These are phyloP conservation scores for Cryptococcus amylolentus DNA, from an alignment of 1,284 basidiomycete species.

Conservation along the genomic window DNA sequence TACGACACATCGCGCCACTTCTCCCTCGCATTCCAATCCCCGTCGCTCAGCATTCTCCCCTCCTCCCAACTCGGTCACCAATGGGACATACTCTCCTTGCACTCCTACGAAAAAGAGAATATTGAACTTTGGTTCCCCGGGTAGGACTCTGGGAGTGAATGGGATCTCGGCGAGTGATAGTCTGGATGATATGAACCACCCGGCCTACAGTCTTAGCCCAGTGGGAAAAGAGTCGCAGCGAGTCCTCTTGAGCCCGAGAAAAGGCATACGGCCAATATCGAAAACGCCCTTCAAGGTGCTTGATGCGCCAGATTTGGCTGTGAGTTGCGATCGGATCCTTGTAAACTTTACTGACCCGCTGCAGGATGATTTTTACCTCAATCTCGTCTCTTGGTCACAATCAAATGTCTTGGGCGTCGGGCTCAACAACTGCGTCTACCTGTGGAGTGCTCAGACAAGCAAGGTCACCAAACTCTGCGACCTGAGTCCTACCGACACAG, in stretches of 20 bases:
- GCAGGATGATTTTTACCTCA: conserved; percentile 93
- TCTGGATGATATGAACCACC: conserved; percentile 62
- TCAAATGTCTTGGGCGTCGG: conserved; percentile 94
- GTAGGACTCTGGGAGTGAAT: conserved; percentile 19
- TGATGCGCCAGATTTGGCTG: conserved; percentile 89
- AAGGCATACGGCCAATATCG: conserved; percentile 75
- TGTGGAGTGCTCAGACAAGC: conserved; percentile 94
- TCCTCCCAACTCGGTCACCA: conserved; percentile 22
- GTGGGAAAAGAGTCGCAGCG: conserved; percentile 78
- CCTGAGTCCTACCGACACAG: conserved; percentile 51
- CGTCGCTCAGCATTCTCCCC: conserved; percentile 40
- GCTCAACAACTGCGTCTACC: conserved; percentile 84
- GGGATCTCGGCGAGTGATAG: conserved; percentile 21
- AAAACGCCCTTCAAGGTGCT: conserved; percentile 97
- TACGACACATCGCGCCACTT: conserved; percentile 15
- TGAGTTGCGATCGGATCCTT: conserved; percentile 18
- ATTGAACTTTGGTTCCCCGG: conserved; percentile 53
- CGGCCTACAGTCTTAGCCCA: conserved; percentile 85
- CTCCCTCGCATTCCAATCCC: conserved; percentile 26
- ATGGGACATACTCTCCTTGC: conserved; percentile 34
- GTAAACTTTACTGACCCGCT: not conserved
- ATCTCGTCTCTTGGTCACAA: conserved; percentile 94
- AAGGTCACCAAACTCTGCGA: conserved; percentile 90
- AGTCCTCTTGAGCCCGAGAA: conserved; percentile 79
- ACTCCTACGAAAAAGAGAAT: conserved; percentile 52